Conservation (phyloP, 257 asterid species). For the Scutellaria minor region DNA sequence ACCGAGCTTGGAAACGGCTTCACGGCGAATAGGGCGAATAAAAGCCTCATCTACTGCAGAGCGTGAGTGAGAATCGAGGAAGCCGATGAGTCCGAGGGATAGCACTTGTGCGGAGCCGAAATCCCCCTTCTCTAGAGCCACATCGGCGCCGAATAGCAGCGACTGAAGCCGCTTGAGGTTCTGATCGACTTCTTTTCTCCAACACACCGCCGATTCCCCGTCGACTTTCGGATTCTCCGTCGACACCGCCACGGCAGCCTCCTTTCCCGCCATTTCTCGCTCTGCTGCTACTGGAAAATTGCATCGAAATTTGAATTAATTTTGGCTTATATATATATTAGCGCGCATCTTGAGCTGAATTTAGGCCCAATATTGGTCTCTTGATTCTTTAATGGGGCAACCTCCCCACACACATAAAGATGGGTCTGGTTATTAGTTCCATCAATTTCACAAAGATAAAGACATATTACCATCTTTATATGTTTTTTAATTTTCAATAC, state of each 20-base stretch:
- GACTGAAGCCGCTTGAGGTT: constrained; percentile 90
- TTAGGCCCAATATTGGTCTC: neutral
- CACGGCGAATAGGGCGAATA: constrained; percentile 82
- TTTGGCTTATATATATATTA: neutral
- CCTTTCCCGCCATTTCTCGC: constrained; percentile 78
- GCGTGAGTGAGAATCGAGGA: constrained; percentile 81
- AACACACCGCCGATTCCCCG: constrained; percentile 52
- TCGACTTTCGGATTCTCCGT: constrained; percentile 43
- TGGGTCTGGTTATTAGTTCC: too few relatives aligned
- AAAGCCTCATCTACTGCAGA: constrained; percentile 71
- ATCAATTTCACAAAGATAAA: too few relatives aligned
- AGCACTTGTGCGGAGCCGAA: constrained; percentile 70
- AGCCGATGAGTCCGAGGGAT: constrained; percentile 80
- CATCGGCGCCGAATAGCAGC: constrained; percentile 79
- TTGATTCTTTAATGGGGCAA: neutral
- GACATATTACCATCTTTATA: too few relatives aligned
- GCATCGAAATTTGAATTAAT: neutral
- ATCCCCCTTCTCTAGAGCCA: constrained; percentile 78
- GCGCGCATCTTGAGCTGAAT: neutral
- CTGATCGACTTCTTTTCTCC: constrained; percentile 83
- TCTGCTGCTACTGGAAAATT: neutral
- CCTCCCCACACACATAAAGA: neutral
- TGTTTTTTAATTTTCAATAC: too few relatives aligned
- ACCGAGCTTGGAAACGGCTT: constrained; percentile 71
- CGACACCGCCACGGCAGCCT: constrained; percentile 32